Evolutionary conservation across 2,329 filamentous ascomycete genomes (phyloP), one percentile per base, ranked within the genome.

Genomic region (Alternaria panax): DNA sequence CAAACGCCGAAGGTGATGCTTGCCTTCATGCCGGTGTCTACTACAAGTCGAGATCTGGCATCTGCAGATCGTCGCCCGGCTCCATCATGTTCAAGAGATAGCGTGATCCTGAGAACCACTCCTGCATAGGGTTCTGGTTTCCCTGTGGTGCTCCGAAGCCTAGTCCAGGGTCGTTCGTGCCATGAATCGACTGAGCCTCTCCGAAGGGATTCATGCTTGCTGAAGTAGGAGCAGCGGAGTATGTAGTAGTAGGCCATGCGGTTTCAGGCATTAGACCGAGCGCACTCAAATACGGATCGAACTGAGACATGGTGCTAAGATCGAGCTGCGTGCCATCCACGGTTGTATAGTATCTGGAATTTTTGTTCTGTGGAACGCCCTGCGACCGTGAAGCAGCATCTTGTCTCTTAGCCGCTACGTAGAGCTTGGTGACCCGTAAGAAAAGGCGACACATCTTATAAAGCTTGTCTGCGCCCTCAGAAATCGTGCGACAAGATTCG

Each of bases 71-170:
- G 58, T 89, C 86, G 18, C 66, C 65, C 2, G 61, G 69, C 40
- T 90, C 88, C 70, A 90, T 73, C 57, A 90, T 69, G 0, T 86
- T 86, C 80, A 90, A 83, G 79, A 90, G 85, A 66, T 89, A 87
- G 54, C 84, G 82, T 59, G 86, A 90, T 1, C 87, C 86, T 4
- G 85, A 87, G 65, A 89, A 90, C 88, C 88, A 90, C 62, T 88
- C 87, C 2, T 85, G 85, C 59, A 90, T 75, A 45, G 67, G 54
- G 30, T 87, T 83, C 30, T 82, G 76, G 60, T 57, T 58, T 2
- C 56, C 62, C n/a, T 52, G 45, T n/a, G 62, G 50, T 11, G 53
- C 27, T 20, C 45, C 46, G 27, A 65, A 63, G 1, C 65, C 64
- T 6, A 57, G 45, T 7, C 57, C 53, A 16, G 48, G 14, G 2